Evolutionary conservation across 2,329 filamentous ascomycete genomes (phyloP).

Genomic region (Verticillium zaregamsianum): DNA sequence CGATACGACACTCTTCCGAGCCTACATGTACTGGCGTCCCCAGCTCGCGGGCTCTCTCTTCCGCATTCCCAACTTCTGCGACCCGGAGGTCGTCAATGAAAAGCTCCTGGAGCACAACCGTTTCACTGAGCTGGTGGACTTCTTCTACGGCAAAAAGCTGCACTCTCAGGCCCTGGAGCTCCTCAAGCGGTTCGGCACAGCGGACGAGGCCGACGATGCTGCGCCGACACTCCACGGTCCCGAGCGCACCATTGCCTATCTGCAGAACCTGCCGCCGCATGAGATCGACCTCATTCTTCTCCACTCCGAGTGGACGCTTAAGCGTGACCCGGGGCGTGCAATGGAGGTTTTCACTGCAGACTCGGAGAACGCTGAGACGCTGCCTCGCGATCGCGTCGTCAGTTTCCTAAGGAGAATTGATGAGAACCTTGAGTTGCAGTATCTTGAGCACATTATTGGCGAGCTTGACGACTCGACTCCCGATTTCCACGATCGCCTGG

Average conservation of each 20-base stretch:
- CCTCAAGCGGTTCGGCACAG: constrained; percentile 73
- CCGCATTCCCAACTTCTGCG: constrained; percentile 94
- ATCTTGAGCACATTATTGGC: constrained; percentile 85
- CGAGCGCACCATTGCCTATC: constrained; percentile 76
- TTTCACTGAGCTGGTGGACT: constrained; percentile 95
- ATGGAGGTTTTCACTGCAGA: constrained; percentile 95
- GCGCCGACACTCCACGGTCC: constrained; percentile 68
- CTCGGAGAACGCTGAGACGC: constrained; percentile 82
- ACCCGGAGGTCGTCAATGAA: constrained; percentile 91
- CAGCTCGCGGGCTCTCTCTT: constrained; percentile 84
- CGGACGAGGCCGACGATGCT: constrained; percentile 43
- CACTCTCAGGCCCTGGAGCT: constrained; percentile 83
- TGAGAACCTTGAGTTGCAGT: constrained; percentile 66
- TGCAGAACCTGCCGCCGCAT: constrained; percentile 84
- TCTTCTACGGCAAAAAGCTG: constrained; percentile 90
- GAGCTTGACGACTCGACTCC: constrained; percentile 82
- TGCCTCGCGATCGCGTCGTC: constrained; percentile 74
- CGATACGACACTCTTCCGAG: constrained; percentile 90
- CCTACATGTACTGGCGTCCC: constrained; percentile 90
- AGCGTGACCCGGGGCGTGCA: constrained; percentile 65
- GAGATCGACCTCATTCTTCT: constrained; percentile 89
- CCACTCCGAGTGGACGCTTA: constrained; percentile 84
- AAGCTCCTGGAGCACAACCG: constrained; percentile 82
- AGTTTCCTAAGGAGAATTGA: constrained; percentile 70
- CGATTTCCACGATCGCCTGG: constrained; percentile 81